Evolutionary conservation across 352 stramenopile genomes (phyloP), one percentile per base, ranked within the genome.

Genomic region (Phytophthora citrophthora): DNA sequence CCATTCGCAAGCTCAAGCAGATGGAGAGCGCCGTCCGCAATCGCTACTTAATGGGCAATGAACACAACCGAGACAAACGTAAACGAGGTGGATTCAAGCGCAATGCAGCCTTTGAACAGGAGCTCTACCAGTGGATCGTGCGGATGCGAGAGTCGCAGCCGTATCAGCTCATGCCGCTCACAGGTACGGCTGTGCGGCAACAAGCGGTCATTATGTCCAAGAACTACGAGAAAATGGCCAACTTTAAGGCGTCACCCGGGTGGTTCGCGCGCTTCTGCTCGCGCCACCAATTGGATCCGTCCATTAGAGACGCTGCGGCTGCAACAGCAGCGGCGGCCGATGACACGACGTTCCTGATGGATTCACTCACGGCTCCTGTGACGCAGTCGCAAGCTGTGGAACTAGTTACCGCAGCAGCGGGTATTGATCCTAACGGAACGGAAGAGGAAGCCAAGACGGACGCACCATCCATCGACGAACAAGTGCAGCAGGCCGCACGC

Each of bases 211-310:
- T 93, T 2, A 54, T 96, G 13, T 81, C 86, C 16, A 93, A 93
- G 59, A 94, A 94, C 46, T 94, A 94, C 65, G 83, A 94, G 24
- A 76, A 71, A 31, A 94, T 96, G 86, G 69, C 69, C 40, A 91
- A 80, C 27, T 95, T 96, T 66, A 94, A 96, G 70, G 88, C 88
- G 4, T 94, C 88, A 5, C 85, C 86, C 0, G 88, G 88, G 24
- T 96, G 88, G 88, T 96, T 95, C 58, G 83, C 86, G 56, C 86
- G 88, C 58, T 96, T 95, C 64, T 96, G 88, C 70, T 93, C 88
- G 51, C 83, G 88, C 23, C 86, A 96, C 53, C 82, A 82, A 47
- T 69, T 96, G 20, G 85, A 94, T 49, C 84, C 87, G 26, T 79
- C 83, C 18, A 77, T 87, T 34, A 57, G 58, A n/a, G 31, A 49